Percentiles rank a stretch among this genome's conserved stretches.
Conservation (phyloP, 352 stramenopile genomes). For the Globisporangium cystogenes region DNA sequence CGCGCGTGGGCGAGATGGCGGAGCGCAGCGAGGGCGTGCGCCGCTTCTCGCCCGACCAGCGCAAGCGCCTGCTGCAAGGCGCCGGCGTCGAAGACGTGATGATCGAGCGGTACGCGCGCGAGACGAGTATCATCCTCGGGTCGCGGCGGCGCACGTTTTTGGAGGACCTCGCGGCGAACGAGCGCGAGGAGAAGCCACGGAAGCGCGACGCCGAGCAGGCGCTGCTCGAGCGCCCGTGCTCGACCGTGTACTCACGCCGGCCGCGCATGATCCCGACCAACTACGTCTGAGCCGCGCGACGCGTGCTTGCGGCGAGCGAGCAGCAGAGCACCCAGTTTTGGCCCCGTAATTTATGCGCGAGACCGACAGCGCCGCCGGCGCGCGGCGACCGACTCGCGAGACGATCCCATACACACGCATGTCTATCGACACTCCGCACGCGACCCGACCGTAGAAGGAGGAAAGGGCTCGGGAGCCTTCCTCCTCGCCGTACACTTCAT, state of each 20-base stretch:
- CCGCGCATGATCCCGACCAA: constrained; percentile 67
- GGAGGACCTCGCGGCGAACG: constrained; percentile 20
- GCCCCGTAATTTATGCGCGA: constrained; percentile 14
- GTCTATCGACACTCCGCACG: background rate
- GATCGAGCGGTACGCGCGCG: constrained; percentile 33
- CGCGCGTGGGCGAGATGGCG: constrained; percentile 44
- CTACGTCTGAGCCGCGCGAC: constrained; percentile 28
- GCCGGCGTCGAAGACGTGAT: constrained; percentile 33
- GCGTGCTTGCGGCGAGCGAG: background rate
- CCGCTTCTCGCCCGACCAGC: constrained; percentile 34
- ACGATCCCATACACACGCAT: background rate
- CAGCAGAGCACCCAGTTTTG: constrained; percentile 1
- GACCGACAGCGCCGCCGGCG: too few species aligned
- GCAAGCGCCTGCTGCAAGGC: constrained; percentile 25
- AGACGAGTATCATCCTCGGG: constrained; percentile 42
- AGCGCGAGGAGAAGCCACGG: constrained; percentile 17
- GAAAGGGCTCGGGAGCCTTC: background rate
- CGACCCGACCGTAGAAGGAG: background rate
- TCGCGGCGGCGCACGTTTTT: constrained; percentile 27
- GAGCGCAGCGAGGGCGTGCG: constrained; percentile 38
- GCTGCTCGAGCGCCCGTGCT: constrained; percentile 36
- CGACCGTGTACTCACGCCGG: constrained; percentile 36
- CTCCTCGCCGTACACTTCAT: background rate
- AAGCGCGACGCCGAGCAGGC: constrained; percentile 45
- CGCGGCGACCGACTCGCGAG: background rate